Percentiles rank a stretch among this genome's conserved stretches.
These are phyloP conservation scores for Sergeia podlipaevii DNA, from an alignment of 208 protist species.

Conservation along the genomic window DNA sequence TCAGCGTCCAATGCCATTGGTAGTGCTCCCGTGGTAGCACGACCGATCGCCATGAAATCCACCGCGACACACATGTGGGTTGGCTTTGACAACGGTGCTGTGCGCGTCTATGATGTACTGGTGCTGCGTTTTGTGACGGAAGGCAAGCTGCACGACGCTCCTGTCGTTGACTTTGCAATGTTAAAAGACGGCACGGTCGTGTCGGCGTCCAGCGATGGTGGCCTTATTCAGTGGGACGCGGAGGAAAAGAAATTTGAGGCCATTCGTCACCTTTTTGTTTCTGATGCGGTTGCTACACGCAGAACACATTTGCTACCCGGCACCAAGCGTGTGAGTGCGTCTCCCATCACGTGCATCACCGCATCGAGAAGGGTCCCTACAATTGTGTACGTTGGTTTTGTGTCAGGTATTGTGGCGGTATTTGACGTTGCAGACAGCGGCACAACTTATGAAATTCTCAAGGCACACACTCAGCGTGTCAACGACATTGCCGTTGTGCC, in stretches of 20 bases:
- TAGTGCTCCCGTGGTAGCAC: too few species aligned
- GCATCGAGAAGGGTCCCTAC: constrained; percentile 9
- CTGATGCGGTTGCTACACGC: constrained; percentile 19
- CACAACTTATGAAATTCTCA: constrained; percentile 42
- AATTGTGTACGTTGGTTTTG: constrained; percentile 57
- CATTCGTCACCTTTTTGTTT: constrained; percentile 42
- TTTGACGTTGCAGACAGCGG: constrained; percentile 39
- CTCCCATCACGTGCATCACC: background rate
- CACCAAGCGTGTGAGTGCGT: background rate
- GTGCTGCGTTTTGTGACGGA: constrained; percentile 50
- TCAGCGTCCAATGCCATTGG: too few species aligned
- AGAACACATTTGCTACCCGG: background rate
- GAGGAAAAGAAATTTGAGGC: constrained; percentile 73
- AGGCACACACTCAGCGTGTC: constrained; percentile 47
- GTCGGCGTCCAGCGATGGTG: constrained; percentile 65
- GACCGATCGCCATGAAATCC: constrained; percentile 32
- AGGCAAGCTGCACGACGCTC: constrained; percentile 47
- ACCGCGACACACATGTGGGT: constrained; percentile 71
- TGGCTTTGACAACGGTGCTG: constrained; percentile 65
- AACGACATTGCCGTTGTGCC: constrained; percentile 59
- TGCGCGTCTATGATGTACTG: constrained; percentile 78
- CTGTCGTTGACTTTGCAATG: constrained; percentile 35
- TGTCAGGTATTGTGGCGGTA: constrained; percentile 41
- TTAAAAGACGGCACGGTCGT: constrained; percentile 46
- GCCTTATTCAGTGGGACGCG: constrained; percentile 76